Evolutionary conservation across 768 basidiomycete species (phyloP).

Genomic region (Suillus variegatus): DNA sequence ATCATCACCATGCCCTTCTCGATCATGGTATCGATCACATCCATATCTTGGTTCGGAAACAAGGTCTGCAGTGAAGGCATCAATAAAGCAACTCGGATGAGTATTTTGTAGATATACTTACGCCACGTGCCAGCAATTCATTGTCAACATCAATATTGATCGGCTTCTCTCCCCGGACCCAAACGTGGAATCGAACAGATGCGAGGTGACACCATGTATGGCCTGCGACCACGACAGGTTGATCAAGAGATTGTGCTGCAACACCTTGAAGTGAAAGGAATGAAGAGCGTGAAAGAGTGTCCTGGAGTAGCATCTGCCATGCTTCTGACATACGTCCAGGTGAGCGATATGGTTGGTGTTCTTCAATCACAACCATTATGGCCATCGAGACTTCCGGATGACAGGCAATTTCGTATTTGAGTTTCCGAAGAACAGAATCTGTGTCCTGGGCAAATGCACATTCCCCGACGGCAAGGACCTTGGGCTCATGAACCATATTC

Average conservation of each 20-base stretch:
- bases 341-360: not conserved
- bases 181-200: slow-evolving; percentile 9
- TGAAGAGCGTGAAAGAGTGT: not conserved
- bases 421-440: not conserved
- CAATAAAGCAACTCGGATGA: too few species aligned
- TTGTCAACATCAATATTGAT: not conserved
- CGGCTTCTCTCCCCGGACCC: not conserved
- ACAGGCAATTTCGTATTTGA: not conserved
- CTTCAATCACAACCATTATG: not conserved
- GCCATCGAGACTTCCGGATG: not conserved
- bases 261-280: not conserved
- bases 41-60: not conserved
- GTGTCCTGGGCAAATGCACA: not conserved
- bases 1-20: slow-evolving; percentile 6
- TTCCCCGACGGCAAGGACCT: not conserved
- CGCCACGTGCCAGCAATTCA: slow-evolving; percentile 1
- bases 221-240: not conserved
- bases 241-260: not conserved
- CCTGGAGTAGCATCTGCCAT: not conserved
- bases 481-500: not conserved
- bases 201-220: slow-evolving; percentile 8
- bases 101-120: not conserved
- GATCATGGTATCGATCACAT: slow-evolving; percentile 3
- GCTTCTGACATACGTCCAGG: not conserved
- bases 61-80: not conserved